Base-by-base conservation (phyloP, 2,329 filamentous ascomycete species). In the Claviceps sp. region DNA sequence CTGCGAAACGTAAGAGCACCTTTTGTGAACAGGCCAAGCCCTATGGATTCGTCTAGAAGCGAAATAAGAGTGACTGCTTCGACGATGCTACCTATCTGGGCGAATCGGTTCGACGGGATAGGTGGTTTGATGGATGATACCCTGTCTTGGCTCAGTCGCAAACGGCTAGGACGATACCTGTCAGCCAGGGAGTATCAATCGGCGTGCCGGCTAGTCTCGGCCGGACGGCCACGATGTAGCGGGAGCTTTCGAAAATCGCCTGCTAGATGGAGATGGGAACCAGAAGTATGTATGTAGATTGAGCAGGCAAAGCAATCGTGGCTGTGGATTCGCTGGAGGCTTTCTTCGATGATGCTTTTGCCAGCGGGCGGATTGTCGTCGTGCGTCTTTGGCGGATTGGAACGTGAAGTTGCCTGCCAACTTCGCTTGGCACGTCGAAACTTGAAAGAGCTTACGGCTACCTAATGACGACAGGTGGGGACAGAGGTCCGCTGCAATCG, bases 191-290 rank as follows among this genome's bases (percentile, higher is more conserved):
- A 37, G 16, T 18, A 18, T 22, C 11, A 30, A 9, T 38, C 20
- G 44, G 41, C 50, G 5, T 38, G 42, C 47, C 42, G 36, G 13
- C 44, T 49, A 40, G 43, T 47, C 47, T 50, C 34, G 45, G 53
- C 53, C 50, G 45, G 36, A 34, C 43, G 53, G 50, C 50, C 53
- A 50, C 53, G 47, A 42, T 38, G 34, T 30, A 20, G 11, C n/a
- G 13, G 18, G 22, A 20, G 38, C 14, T 26, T 13, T 34, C n/a
- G 5, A 14, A 22, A 9, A 34, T 44, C 9, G 41, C 26, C 26
- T 18, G 34, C 42, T 46, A 5, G 49, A 51, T 51, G 49, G 24
- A 34, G 36, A 40, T 47, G 49, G 41, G 38, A 20, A 30, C 5
- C 8, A 37, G 22, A 16, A 26, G 9, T 41, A 1, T 22, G 22